Conservation (phyloP, 352 stramenopile species). For the Phytophthora pseudosyringae region DNA sequence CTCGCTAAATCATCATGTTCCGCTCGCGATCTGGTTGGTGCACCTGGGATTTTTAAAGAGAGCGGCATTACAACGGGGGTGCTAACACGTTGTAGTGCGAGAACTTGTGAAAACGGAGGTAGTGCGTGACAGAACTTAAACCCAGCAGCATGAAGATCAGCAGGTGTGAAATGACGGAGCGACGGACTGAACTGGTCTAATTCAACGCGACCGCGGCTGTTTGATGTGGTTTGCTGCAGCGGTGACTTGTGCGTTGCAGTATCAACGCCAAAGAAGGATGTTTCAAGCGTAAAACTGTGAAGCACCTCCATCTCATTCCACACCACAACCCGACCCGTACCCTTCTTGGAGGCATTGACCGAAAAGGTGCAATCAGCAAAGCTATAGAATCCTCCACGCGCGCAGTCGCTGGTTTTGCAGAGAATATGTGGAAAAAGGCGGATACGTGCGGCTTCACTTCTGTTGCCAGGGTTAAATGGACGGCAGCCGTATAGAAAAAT, state of each 20-base stretch:
- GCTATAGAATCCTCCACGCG: constrained; percentile 61
- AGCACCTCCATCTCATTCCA: constrained; percentile 70
- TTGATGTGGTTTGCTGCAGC: constrained; percentile 18
- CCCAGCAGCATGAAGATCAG: constrained; percentile 60
- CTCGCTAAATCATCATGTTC: constrained; percentile 1
- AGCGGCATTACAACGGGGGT: background rate
- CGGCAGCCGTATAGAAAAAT: constrained; percentile 89
- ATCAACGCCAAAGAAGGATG: constrained; percentile 76
- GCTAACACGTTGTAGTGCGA: constrained; percentile 47
- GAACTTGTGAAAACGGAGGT: constrained; percentile 64
- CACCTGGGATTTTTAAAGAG: background rate
- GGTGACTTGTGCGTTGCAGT: constrained; percentile 14
- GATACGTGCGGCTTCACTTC: constrained; percentile 56
- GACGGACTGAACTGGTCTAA: constrained; percentile 12
- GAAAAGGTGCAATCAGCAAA: constrained; percentile 80
- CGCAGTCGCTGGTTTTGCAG: constrained; percentile 52
- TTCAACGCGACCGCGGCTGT: constrained; percentile 17
- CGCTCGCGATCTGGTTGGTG: background rate
- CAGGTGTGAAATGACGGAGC: constrained; percentile 54
- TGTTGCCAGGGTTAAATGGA: constrained; percentile 47
- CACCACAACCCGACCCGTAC: constrained; percentile 70
- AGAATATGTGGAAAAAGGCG: constrained; percentile 80
- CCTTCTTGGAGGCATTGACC: constrained; percentile 59
- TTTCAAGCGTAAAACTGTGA: constrained; percentile 83
- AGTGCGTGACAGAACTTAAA: constrained; percentile 62